These are phyloP conservation scores for Diversispora eburnea DNA, from an alignment of 192 early-diverging fungal species.

Conservation along the genomic window DNA sequence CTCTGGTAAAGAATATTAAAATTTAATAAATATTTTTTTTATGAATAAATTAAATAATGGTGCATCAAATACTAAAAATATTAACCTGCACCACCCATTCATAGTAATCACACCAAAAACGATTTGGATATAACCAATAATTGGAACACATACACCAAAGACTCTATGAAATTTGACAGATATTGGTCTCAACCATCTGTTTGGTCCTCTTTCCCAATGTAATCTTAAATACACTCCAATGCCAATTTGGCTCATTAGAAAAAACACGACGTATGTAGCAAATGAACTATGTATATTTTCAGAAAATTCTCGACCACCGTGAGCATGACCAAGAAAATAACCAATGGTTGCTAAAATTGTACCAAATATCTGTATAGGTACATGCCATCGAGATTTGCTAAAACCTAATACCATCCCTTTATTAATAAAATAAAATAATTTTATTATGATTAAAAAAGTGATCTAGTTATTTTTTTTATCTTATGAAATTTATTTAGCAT, in stretches of 20 bases:
- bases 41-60: background rate
- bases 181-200: conserved; percentile 48
- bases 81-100: conserved; percentile 55
- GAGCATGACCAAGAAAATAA: conserved; percentile 59
- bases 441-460: too few species aligned
- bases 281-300: conserved; percentile 65
- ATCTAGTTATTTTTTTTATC: too few species aligned
- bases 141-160: conserved; percentile 47
- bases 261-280: conserved; percentile 57
- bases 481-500: too few species aligned
- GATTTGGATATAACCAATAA: conserved; percentile 63
- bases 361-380: conserved; percentile 56
- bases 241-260: conserved; percentile 46
- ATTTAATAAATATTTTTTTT: too few species aligned
- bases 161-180: conserved; percentile 48
- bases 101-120: conserved; percentile 62
- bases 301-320: conserved; percentile 57
- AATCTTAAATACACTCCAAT: conserved; percentile 59
- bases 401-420: conserved; percentile 58
- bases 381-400: conserved; percentile 54
- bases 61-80: background rate
- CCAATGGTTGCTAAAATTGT: conserved; percentile 46
- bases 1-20: background rate
- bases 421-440: background rate
- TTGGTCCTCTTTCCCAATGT: conserved; percentile 53